These are phyloP conservation scores for Phytophthora litchii DNA, from an alignment of 352 stramenopile genomes.

Conservation along the genomic window DNA sequence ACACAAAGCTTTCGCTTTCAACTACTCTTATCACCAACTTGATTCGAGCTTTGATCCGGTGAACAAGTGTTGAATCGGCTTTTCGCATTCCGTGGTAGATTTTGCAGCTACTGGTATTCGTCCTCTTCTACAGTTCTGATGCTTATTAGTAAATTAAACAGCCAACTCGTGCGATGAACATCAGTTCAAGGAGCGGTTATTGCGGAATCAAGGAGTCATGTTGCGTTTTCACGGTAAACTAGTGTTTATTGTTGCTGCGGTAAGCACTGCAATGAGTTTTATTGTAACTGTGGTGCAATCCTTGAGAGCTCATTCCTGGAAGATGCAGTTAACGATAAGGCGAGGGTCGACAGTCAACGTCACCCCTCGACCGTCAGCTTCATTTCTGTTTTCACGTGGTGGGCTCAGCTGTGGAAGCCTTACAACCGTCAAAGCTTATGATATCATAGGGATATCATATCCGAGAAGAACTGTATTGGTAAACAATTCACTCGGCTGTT, in stretches of 20 bases:
- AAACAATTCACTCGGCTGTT: neutral
- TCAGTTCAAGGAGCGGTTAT: conserved; percentile 6
- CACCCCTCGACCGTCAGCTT: neutral
- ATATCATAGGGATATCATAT: too few relatives aligned
- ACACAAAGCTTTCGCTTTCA: conserved; percentile 16
- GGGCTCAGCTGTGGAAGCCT: neutral
- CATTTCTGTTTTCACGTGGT: conserved; percentile 3
- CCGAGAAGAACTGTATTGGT: conserved; percentile 7
- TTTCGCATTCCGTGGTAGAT: conserved; percentile 24
- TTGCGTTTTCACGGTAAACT: conserved; percentile 22
- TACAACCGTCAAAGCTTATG: too few relatives aligned
- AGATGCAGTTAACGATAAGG: conserved; percentile 2
- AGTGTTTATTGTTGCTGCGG: conserved; percentile 8
- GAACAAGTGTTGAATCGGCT: conserved; percentile 11
- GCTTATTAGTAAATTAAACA: conserved; percentile 7
- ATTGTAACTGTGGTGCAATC: conserved; percentile 3
- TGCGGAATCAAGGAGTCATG: conserved; percentile 17
- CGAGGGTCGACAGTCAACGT: conserved; percentile 1
- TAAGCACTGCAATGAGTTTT: conserved; percentile 4
- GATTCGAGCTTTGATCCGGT: conserved; percentile 1
- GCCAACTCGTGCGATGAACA: conserved; percentile 7
- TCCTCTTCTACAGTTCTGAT: conserved; percentile 7
- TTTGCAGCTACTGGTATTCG: conserved; percentile 3
- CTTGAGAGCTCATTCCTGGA: neutral
- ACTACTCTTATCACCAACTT: conserved; percentile 20